Conservation (phyloP, 495 filamentous ascomycete genomes). For the Clohesyomyces aquaticus region DNA sequence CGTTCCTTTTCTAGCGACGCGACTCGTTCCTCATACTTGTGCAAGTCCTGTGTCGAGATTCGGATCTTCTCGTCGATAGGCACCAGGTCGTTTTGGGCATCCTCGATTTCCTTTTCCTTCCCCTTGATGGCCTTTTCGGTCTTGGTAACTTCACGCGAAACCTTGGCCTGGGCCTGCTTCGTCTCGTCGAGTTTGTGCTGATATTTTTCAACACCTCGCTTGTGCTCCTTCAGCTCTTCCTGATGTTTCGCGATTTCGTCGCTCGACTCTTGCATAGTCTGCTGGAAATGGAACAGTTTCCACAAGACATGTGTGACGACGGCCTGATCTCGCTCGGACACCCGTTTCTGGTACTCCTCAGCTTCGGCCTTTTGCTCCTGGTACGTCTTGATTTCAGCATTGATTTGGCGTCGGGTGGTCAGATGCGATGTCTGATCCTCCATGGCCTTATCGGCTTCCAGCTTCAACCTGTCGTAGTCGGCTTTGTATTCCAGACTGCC, state of each 20-base stretch:
- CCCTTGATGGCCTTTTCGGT: constrained; percentile 78
- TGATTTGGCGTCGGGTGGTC: constrained; percentile 87
- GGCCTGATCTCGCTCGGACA: constrained; percentile 85
- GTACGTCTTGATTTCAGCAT: constrained; percentile 96
- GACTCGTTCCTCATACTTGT: constrained; percentile 66
- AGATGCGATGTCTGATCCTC: constrained; percentile 88
- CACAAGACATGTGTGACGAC: constrained; percentile 93
- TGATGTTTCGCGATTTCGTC: constrained; percentile 92
- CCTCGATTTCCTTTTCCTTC: constrained; percentile 88
- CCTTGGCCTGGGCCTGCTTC: constrained; percentile 80
- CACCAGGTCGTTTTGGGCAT: constrained; percentile 79
- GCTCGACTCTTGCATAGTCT: constrained; percentile 86
- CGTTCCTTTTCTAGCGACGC: constrained; percentile 74
- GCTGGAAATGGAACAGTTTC: constrained; percentile 97
- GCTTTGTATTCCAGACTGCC: constrained; percentile 94
- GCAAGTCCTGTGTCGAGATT: constrained; percentile 72
- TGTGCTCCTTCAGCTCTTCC: constrained; percentile 92
- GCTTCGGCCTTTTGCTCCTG: constrained; percentile 96
- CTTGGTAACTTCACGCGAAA: constrained; percentile 77
- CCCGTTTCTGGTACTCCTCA: constrained; percentile 85
- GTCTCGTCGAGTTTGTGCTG: constrained; percentile 81
- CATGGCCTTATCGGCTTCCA: constrained; percentile 79
- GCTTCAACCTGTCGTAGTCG: constrained; percentile 88
- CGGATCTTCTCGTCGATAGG: constrained; percentile 91
- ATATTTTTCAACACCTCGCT: constrained; percentile 83